Percentiles rank a stretch among this genome's conserved stretches.
Conservation (phyloP, 192 early-diverging fungal species). For the Coemansia aciculifera region DNA sequence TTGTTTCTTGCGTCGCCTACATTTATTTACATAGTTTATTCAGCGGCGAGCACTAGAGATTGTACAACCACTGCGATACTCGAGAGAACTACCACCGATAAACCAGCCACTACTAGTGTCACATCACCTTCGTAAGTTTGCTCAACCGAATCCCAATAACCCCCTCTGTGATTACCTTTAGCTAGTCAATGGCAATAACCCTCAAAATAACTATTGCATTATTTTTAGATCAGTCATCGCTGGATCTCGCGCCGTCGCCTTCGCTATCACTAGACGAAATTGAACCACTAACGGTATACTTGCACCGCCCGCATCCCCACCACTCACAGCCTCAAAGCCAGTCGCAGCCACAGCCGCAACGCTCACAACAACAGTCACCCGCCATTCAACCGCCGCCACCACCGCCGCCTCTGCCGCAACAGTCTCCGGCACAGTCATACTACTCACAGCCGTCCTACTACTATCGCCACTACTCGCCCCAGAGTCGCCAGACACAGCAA, state of each 20-base stretch:
- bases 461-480: slow-evolving; percentile 15
- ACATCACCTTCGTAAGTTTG: slow-evolving; percentile 33
- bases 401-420: neutral
- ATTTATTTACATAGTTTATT: slow-evolving; percentile 32
- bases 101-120: slow-evolving; percentile 32
- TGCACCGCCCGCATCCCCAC: slow-evolving; percentile 29
- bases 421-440: slow-evolving; percentile 10
- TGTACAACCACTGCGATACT: slow-evolving; percentile 29
- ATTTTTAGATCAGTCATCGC: slow-evolving; percentile 26
- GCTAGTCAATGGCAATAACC: neutral
- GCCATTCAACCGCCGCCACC: neutral
- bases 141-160: neutral
- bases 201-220: neutral
- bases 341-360: slow-evolving; percentile 11
- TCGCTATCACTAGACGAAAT: slow-evolving; percentile 27
- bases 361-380: slow-evolving; percentile 8
- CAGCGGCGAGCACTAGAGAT: slow-evolving; percentile 41
- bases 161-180: neutral
- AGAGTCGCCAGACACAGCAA: slow-evolving; percentile 6
- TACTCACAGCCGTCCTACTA: slow-evolving; percentile 15
- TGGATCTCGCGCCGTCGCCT: slow-evolving; percentile 34
- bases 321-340: slow-evolving; percentile 13
- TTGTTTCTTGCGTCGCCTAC: neutral
- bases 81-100: slow-evolving; percentile 45
- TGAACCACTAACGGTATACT: slow-evolving; percentile 40